phyloP scores from a whole-genome alignment of 1,284 basidiomycete genomes.

The Ganoderma boninense region DNA sequence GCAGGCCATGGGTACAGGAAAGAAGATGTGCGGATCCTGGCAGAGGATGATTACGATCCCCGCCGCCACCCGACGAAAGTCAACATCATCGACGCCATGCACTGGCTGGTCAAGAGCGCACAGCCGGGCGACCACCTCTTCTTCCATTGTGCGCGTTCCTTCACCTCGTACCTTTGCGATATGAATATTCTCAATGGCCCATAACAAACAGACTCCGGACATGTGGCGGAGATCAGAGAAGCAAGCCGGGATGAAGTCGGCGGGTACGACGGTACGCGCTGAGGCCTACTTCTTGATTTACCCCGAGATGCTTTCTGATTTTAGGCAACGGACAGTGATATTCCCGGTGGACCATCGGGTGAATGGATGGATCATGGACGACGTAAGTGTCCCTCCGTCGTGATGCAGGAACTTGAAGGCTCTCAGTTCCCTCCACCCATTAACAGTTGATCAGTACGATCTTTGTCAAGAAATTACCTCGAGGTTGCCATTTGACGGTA shows the following conservation, averaged over 20 bases:
- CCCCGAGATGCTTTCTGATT: not conserved
- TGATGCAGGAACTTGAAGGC: not conserved
- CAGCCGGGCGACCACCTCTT: conserved; percentile 83
- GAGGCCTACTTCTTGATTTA: too few relatives aligned
- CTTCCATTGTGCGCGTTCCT: conserved; percentile 77
- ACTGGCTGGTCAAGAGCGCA: conserved; percentile 86
- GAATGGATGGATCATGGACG: conserved; percentile 77
- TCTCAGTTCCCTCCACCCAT: conserved; percentile 8
- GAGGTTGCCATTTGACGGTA: conserved; percentile 76
- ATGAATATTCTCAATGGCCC: not conserved
- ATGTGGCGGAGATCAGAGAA: conserved; percentile 83
- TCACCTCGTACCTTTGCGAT: not conserved
- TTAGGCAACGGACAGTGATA: conserved; percentile 38
- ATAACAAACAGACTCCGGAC: conserved; percentile 69
- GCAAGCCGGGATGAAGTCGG: conserved; percentile 70
- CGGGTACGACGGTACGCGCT: conserved; percentile 58
- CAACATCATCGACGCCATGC: conserved; percentile 86
- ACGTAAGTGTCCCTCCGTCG: conserved; percentile 56
- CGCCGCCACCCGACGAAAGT: conserved; percentile 73
- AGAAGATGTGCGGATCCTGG: conserved; percentile 81
- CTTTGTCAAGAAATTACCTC: conserved; percentile 67
- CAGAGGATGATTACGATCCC: conserved; percentile 72
- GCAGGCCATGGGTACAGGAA: conserved; percentile 65
- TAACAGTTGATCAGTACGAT: conserved; percentile 64
- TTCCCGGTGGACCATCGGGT: conserved; percentile 81